Evolutionary conservation across 2,329 filamentous ascomycete species (phyloP).

Genomic region (Talaromyces sp.): DNA sequence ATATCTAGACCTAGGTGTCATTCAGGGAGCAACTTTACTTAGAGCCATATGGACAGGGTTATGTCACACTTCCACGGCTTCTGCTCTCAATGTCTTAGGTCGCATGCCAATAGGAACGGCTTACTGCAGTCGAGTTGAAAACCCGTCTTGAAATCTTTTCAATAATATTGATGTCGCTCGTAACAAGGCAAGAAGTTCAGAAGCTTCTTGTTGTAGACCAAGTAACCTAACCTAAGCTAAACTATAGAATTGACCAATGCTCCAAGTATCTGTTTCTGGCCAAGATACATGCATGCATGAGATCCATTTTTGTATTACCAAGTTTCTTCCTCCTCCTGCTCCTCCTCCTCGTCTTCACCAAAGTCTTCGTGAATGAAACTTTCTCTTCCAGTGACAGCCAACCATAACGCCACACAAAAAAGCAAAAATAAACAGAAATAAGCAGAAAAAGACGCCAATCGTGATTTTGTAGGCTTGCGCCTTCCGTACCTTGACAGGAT

Average conservation of each 20-base stretch:
- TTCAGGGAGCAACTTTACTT: too few species aligned
- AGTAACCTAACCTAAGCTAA: background rate
- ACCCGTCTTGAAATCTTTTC: background rate
- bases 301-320: background rate
- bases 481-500: background rate
- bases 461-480: conserved; percentile 9
- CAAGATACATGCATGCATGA: conserved; percentile 4
- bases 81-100: background rate
- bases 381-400: background rate
- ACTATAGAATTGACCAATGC: background rate
- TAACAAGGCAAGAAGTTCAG: conserved; percentile 17
- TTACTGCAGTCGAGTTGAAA: background rate
- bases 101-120: background rate
- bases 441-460: background rate
- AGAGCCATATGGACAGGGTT: too few species aligned
- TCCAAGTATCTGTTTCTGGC: background rate
- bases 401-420: background rate
- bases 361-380: background rate
- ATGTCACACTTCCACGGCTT: background rate
- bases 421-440: background rate
- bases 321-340: background rate
- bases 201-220: conserved; percentile 16
- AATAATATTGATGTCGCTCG: background rate
- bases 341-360: background rate
- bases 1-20: too few species aligned